Conservation (phyloP, 306 rosid genomes). For the Carpinus viminea region DNA sequence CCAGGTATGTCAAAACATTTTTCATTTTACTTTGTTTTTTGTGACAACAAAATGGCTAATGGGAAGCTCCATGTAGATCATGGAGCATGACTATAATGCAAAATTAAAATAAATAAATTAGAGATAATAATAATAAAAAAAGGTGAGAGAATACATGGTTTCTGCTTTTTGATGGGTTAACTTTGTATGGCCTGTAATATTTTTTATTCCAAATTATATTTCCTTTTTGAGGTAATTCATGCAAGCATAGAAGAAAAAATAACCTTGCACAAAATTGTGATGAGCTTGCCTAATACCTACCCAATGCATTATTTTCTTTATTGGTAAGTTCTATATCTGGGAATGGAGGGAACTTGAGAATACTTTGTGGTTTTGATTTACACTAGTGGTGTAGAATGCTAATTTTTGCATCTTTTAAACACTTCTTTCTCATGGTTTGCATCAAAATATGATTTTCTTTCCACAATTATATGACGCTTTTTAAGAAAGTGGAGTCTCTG, state of each 20-base stretch:
- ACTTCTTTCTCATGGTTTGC: neutral
- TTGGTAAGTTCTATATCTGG: neutral
- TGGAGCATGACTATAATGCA: neutral
- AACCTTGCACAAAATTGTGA: neutral
- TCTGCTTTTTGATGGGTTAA: too few relatives aligned
- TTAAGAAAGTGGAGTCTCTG: neutral
- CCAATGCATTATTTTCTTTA: neutral
- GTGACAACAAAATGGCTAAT: neutral
- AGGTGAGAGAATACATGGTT: too few relatives aligned
- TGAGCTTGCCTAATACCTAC: neutral
- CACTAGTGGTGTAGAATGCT: neutral
- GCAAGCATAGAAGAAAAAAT: neutral
- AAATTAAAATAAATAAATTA: too few relatives aligned
- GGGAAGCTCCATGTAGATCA: neutral
- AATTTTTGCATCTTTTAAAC: neutral
- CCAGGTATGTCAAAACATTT: constrained; percentile 60
- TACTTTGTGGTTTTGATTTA: neutral
- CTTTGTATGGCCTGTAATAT: neutral
- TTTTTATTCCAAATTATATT: too few relatives aligned
- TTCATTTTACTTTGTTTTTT: neutral
- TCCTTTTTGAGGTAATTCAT: neutral
- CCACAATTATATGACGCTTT: neutral
- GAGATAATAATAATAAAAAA: neutral
- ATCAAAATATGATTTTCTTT: neutral
- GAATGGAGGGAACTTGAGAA: neutral